Evolutionary conservation across 2,329 filamentous ascomycete genomes (phyloP).

Genomic region (Laburnicola sp.): DNA sequence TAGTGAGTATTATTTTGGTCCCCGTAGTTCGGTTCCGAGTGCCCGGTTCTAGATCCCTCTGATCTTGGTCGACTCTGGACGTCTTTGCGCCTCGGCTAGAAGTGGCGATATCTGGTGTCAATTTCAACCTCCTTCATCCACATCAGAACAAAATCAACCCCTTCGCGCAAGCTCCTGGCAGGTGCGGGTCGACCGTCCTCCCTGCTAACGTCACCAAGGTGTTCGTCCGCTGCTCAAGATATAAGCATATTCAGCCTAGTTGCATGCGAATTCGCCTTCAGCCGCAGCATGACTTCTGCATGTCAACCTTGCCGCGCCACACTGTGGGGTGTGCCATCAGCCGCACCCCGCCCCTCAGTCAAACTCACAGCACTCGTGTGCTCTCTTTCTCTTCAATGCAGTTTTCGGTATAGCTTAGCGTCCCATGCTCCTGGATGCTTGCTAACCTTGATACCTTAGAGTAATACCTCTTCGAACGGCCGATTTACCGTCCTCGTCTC

Average conservation of each 20-base stretch:
- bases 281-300: slow-evolving; percentile 10
- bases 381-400: slow-evolving; percentile 10
- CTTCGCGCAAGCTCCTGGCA: neutral
- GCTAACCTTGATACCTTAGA: slow-evolving; percentile 10
- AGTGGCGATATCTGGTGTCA: no score
- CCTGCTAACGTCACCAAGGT: slow-evolving; percentile 13
- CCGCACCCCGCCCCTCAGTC: slow-evolving; percentile 9
- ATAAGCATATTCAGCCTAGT: slow-evolving; percentile 16
- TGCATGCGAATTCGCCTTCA: slow-evolving; percentile 13
- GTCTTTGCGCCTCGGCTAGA: no score
- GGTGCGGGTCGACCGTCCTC: slow-evolving; percentile 10
- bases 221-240: slow-evolving; percentile 16
- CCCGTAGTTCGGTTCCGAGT: no score
- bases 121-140: no score
- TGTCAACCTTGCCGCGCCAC: slow-evolving; percentile 13
- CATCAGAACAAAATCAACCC: no score
- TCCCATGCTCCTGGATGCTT: slow-evolving; percentile 11
- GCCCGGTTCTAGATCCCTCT: no score
- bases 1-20: no score
- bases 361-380: slow-evolving; percentile 14
- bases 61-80: no score
- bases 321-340: slow-evolving; percentile 12
- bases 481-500: slow-evolving; percentile 10
- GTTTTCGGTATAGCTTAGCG: slow-evolving; percentile 11
- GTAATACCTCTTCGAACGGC: slow-evolving; percentile 10